These are phyloP conservation scores for Penicillium sp. DNA, from an alignment of 2,329 filamentous ascomycete species.

Conservation along the genomic window DNA sequence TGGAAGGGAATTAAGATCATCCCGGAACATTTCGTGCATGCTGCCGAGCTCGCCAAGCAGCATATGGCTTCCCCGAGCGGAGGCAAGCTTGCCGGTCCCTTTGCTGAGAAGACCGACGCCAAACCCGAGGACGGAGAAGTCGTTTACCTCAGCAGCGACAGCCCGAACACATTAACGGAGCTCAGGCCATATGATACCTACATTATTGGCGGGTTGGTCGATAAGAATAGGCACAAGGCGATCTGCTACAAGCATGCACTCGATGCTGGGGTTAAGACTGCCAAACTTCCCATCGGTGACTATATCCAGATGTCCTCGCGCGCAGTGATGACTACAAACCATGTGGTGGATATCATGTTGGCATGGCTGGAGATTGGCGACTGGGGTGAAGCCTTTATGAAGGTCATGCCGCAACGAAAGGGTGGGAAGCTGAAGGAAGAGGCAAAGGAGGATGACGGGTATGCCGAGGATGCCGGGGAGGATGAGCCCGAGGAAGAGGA, in stretches of 20 bases:
- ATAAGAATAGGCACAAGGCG: constrained; percentile 94
- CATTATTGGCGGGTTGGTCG: constrained; percentile 88
- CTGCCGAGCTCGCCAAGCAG: constrained; percentile 60
- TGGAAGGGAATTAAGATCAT: constrained; percentile 78
- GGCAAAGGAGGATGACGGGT: constrained; percentile 9
- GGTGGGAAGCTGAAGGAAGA: constrained; percentile 62
- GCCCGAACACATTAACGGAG: constrained; percentile 73
- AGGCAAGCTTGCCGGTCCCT: constrained; percentile 57
- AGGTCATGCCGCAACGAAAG: constrained; percentile 86
- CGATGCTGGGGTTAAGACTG: constrained; percentile 73
- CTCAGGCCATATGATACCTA: constrained; percentile 87
- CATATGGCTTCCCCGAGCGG: constrained; percentile 59
- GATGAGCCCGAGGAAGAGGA: constrained; percentile 22
- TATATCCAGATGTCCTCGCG: constrained; percentile 88
- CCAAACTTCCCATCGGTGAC: constrained; percentile 89
- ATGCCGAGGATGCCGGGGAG: constrained; percentile 11
- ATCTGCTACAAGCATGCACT: constrained; percentile 81
- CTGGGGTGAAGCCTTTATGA: constrained; percentile 85
- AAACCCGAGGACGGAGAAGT: constrained; percentile 53
- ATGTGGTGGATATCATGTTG: constrained; percentile 95
- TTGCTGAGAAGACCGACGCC: constrained; percentile 44
- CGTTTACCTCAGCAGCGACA: constrained; percentile 88
- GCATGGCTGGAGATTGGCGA: constrained; percentile 85
- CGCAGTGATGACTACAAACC: constrained; percentile 84
- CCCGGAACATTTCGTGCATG: constrained; percentile 68